Base-by-base conservation (phyloP, 2,329 filamentous ascomycete genomes). In the Penicillium sclerotigenum region DNA sequence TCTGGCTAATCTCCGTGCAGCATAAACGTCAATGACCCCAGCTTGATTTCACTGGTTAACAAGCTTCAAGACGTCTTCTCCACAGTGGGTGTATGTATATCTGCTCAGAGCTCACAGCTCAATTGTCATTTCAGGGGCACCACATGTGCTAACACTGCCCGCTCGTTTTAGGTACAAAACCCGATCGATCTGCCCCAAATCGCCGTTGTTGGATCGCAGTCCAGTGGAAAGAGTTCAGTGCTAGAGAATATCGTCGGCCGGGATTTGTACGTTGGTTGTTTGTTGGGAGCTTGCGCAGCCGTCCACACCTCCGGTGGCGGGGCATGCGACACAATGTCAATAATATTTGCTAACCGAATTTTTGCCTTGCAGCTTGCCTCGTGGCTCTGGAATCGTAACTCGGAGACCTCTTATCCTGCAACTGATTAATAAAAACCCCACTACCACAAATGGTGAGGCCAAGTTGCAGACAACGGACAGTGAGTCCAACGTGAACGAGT, bases 41-140 rank as follows among this genome's bases (percentile, higher is more conserved):
- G 80, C 63, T 79, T 88, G 67, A 88, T 88, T 68, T 87, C 86
- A 31, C 88, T 97, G 68, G 94, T 99, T 74, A 99, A 99, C 83
- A 97, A 96, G 82, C 87, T 99, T 46, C 94, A 99, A 76, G 94
- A 99, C 90, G 94, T 99, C 67, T 99, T 99, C 75, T 88, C 93
- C 60, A 97, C 94, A 40, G 94, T 99, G 67, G 94, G 94, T 68
- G 86, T 88, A 80, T 65, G 85, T 83, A 26, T 46, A 38, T 14
- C n/a, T 34, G 14, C 24, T 48, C 28, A 13, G 24, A 26, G 3
- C 10, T 42, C 41, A 18, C 50, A 8, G 34, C 31, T 36, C 38
- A 41, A 57, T 57, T 40, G 24, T 60, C 36, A 52, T 55, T 31
- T 26, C 28, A 33, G 24, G 52, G 40, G 13, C 10, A 56, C 53